phyloP scores from a whole-genome alignment of 768 basidiomycete genomes.

The Collybia mongolica region DNA sequence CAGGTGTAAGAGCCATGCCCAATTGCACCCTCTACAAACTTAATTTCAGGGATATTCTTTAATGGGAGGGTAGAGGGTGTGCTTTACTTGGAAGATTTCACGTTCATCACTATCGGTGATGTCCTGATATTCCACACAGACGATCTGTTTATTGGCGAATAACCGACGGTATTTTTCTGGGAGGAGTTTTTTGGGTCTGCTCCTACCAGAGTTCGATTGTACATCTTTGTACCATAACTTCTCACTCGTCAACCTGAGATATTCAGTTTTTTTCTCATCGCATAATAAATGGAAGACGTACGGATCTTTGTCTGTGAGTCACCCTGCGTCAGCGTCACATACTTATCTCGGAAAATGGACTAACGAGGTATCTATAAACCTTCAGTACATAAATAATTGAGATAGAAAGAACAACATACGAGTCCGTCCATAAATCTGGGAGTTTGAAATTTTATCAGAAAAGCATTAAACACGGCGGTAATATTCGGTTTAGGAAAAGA shows the following conservation, averaged over 20 bases:
- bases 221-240: slow-evolving; percentile 48
- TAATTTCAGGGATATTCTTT: neutral
- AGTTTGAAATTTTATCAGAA: neutral
- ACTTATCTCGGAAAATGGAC: slow-evolving; percentile 20
- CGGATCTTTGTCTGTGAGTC: slow-evolving; percentile 18
- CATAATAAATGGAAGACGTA: neutral
- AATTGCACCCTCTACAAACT: slow-evolving; percentile 64
- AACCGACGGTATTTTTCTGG: slow-evolving; percentile 54
- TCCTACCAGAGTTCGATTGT: slow-evolving; percentile 8
- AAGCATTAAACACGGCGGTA: neutral
- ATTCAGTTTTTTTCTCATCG: neutral
- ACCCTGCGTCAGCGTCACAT: slow-evolving; percentile 10
- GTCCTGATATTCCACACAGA: slow-evolving; percentile 73
- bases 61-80: neutral
- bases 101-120: slow-evolving; percentile 55
- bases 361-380: slow-evolving; percentile 28
- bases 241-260: slow-evolving; percentile 29
- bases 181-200: slow-evolving; percentile 30
- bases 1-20: slow-evolving; percentile 72
- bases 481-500: neutral
- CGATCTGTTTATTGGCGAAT: slow-evolving; percentile 73
- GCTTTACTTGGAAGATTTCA: slow-evolving; percentile 71
- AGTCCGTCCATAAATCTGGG: slow-evolving; percentile 17
- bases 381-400: neutral
- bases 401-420: slow-evolving; percentile 8